Evolutionary conservation across 768 basidiomycete genomes (phyloP).

Genomic region (Mycena maculata): DNA sequence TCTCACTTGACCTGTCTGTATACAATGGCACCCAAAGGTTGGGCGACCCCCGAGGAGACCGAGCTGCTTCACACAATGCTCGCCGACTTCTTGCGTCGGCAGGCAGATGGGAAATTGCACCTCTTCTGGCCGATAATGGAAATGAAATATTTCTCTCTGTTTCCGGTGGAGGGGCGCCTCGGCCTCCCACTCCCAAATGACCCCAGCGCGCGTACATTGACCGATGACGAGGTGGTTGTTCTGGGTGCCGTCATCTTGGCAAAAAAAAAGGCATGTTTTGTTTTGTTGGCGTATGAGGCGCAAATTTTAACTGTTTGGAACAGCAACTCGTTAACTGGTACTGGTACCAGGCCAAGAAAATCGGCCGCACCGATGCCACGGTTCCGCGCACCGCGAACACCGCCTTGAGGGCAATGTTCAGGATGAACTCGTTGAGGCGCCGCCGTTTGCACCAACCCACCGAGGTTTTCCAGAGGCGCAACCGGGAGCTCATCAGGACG

Average conservation of each 20-base stretch:
- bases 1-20: no score
- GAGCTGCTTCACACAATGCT: no score
- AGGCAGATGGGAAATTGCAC: slow-evolving; percentile 5
- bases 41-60: no score
- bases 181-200: neutral
- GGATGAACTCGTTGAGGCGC: neutral
- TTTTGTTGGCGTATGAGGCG: neutral
- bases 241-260: neutral
- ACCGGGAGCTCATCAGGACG: neutral
- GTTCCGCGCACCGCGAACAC: neutral
- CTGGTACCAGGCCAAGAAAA: neutral
- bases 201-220: neutral
- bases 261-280: no score
- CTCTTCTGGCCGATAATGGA: slow-evolving; percentile 2
- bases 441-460: neutral
- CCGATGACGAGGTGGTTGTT: neutral
- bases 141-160: neutral
- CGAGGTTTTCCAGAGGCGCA: neutral
- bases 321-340: neutral
- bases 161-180: neutral
- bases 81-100: no score
- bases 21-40: no score
- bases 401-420: neutral
- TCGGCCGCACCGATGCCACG: no score
- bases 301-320: no score